These are phyloP conservation scores for Salix caprea DNA, from an alignment of 345 rosid species.

Conservation along the genomic window DNA sequence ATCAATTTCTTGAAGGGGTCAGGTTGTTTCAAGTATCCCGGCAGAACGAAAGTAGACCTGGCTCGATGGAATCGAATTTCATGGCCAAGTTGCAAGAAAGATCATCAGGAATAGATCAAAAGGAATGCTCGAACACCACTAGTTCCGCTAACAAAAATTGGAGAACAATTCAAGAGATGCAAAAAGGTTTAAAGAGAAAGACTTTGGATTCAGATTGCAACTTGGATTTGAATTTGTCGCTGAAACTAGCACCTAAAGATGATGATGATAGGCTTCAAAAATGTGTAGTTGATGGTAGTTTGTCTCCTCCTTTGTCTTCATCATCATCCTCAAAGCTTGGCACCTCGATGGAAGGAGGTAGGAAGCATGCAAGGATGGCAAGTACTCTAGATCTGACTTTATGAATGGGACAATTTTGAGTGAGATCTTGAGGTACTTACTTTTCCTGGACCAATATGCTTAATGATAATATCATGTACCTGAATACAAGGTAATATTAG, in stretches of 20 bases:
- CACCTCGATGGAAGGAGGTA: conserved; percentile 30
- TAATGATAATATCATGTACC: conserved; percentile 10
- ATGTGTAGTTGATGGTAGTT: conserved; percentile 23
- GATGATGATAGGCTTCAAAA: conserved; percentile 1
- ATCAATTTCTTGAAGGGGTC: conserved; percentile 29
- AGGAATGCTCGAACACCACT: not conserved
- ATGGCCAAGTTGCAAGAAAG: conserved; percentile 11
- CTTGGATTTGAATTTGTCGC: conserved; percentile 69
- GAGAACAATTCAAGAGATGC: conserved; percentile 18
- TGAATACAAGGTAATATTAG: conserved; percentile 8
- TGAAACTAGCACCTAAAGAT: conserved; percentile 35
- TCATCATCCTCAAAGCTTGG: conserved; percentile 42
- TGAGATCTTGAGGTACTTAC: conserved; percentile 73
- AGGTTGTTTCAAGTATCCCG: conserved; percentile 30
- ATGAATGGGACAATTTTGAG: conserved; percentile 62
- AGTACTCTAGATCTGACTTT: conserved; percentile 88
- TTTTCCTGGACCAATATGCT: conserved; percentile 2
- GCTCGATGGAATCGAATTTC: conserved; percentile 19
- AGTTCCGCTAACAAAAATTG: not conserved
- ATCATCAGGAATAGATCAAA: conserved; percentile 20
- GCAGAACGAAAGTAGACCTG: conserved; percentile 18
- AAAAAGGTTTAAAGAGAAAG: conserved; percentile 41
- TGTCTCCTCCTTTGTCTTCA: conserved; percentile 68
- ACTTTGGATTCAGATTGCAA: conserved; percentile 21
- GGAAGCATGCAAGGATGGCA: conserved; percentile 34